Evolutionary conservation across 306 rosid genomes (phyloP), one percentile per base, ranked within the genome.

Genomic region (Cotoneaster glaucophyllus): DNA sequence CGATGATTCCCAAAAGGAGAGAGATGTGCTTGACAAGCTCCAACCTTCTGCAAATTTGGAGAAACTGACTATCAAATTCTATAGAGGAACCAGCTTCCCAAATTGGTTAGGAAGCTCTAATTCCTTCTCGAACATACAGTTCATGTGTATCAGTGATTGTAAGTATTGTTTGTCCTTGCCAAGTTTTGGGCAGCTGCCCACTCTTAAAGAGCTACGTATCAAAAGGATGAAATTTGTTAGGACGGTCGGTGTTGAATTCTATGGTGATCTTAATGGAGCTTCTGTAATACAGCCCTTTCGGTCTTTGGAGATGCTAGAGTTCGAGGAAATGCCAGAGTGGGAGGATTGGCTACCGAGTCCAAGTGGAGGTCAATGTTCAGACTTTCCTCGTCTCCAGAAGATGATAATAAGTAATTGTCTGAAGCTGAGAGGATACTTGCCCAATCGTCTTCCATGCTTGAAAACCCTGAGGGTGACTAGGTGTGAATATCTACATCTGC

Each of bases 381-480:
- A 39, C 43, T 39, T 39, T 37, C 41, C 41, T 7, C 1, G 41
- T 37, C 44, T 41, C 4, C 24, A 19, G 1, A 0, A 5, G 58
- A 0, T 53, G 10, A 1, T 0, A 2, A 17, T 53, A 22, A 0
- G 41, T 0, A 11, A 14, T 0, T 73, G 76, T 41, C 67, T 26
- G 10, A 58, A 24, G 22, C 41, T 73, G 14, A 31, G 14, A 31
- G 75, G 65, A 34, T 18, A 28, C 37, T 32, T 56, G 10, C 65
- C 74, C 3, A 34, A 26, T 61, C 17, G 32, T 54, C 44, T 41
- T 31, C n/a, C 64, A 4, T 25, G 31, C 64, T 59, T 59, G 64
- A 25, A 25, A 14, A 59, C 0, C 5, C 9, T 59, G 12, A 0
- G 3, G 0, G 31, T 59, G 64, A 0, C 0, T 0, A 0, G 17